Evolutionary conservation across 306 rosid species (phyloP), one percentile per base, ranked within the genome.

Genomic region (Lathyrus sativus): DNA sequence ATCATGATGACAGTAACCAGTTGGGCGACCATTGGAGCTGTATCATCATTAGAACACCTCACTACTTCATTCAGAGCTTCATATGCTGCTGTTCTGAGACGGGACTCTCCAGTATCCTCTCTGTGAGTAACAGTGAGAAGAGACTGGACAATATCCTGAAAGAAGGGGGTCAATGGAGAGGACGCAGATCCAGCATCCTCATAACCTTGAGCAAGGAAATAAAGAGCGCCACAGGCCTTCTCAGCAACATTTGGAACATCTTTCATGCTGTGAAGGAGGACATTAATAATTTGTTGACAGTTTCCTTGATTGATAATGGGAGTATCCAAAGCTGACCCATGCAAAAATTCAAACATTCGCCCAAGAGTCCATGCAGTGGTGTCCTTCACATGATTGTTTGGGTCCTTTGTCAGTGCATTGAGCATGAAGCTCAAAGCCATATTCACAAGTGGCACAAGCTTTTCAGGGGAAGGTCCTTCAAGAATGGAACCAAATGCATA

Each of bases 311-410:
- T 92, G 24, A 92, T 92, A 46, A 92, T 83, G 7, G 96, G 90
- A 15, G 92, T 79, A 54, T 92, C 95, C 76, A 89, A 28, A 61
- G 86, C 84, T 45, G 98, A 87, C 11, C 96, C 96, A 62, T 92
- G 98, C 76, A 92, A 80, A 71, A 92, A 92, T 68, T 92, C 96
- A 66, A 92, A 92, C 81, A 92, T 89, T n/a, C 98, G 68, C 42
- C 96, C 98, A 55, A 92, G 91, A 60, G 98, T 89, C 98, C 98
- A 92, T n/a, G 92, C 98, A 54, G 96, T 89, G 10, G 98, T 92
- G 83, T 92, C 96, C 82, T 87, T 92, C 70, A 92, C 98, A 28
- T 92, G 96, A 79, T 86, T 92, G 67, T 83, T 89, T 11, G 90
- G 96, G 67, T 92, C 98, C 43, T 83, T 82, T 72, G 83, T 80